phyloP scores from a whole-genome alignment of 257 asterid species.

The Gentiana dahurica region DNA sequence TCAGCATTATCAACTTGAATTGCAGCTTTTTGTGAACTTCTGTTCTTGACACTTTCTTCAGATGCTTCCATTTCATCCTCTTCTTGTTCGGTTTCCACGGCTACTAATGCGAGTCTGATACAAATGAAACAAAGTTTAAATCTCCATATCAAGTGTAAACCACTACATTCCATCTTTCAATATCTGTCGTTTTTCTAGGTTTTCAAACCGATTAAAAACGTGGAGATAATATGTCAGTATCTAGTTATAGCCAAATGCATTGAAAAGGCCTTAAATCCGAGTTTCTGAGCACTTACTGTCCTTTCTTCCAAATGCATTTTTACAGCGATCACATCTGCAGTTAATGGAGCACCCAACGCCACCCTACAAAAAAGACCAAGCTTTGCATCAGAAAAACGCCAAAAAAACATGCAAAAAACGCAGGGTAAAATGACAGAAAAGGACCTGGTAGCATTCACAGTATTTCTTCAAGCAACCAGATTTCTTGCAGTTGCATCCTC shows the following conservation, averaged over 20 bases:
- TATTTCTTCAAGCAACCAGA: constrained; percentile 94
- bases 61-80: constrained; percentile 46
- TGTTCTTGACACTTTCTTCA: constrained; percentile 28
- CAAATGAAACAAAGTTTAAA: constrained; percentile 12
- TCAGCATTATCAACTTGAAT: constrained; percentile 39
- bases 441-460: constrained; percentile 98
- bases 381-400: constrained; percentile 19
- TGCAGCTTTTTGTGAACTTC: constrained; percentile 22
- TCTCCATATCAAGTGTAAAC: not conserved
- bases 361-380: constrained; percentile 35
- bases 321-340: constrained; percentile 97
- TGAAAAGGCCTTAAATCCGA: not conserved
- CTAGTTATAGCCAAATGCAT: no score
- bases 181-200: not conserved
- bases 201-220: no score
- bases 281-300: constrained; percentile 43
- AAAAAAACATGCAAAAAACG: constrained; percentile 1
- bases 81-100: constrained; percentile 52
- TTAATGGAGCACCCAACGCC: constrained; percentile 93
- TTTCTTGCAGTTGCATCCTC: constrained; percentile 99
- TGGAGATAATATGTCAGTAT: no score
- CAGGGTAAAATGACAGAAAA: constrained; percentile 7
- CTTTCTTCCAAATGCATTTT: constrained; percentile 80
- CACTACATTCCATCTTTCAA: not conserved
- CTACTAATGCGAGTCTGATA: constrained; percentile 28